phyloP scores from a whole-genome alignment of 2,329 filamentous ascomycete genomes.

The Grosmannia clavigera region DNA sequence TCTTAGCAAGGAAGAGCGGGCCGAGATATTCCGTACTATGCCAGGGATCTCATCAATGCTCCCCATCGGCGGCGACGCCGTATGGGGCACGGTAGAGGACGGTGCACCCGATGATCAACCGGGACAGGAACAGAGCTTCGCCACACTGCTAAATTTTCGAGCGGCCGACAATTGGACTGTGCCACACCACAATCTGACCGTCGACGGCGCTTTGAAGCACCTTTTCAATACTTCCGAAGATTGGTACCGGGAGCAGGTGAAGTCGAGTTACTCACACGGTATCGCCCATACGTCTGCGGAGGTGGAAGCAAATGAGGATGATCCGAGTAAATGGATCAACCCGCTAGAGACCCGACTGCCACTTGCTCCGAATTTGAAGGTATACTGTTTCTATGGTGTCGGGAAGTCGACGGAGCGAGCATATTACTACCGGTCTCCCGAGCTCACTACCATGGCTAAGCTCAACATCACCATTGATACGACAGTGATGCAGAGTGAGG shows the following conservation, averaged over 20 bases:
- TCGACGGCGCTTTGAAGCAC: constrained; percentile 64
- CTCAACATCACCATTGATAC: constrained; percentile 68
- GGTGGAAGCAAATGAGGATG: constrained; percentile 70
- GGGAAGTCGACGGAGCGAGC: constrained; percentile 87
- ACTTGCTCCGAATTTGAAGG: constrained; percentile 76
- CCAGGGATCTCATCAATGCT: constrained; percentile 95
- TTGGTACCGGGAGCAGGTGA: constrained; percentile 71
- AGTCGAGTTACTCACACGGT: constrained; percentile 72
- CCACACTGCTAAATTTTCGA: constrained; percentile 76
- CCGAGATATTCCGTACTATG: constrained; percentile 93
- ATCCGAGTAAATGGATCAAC: constrained; percentile 82
- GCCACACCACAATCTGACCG: constrained; percentile 65
- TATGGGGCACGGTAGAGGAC: constrained; percentile 75
- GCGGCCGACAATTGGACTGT: constrained; percentile 49
- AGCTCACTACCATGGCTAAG: constrained; percentile 50
- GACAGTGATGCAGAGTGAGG: constrained; percentile 39
- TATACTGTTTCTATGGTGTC: constrained; percentile 95
- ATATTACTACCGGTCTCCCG: constrained; percentile 73
- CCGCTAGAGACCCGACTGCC: constrained; percentile 82
- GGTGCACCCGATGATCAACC: constrained; percentile 81
- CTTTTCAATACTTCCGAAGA: constrained; percentile 65
- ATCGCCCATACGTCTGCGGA: constrained; percentile 68
- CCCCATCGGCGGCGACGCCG: constrained; percentile 78
- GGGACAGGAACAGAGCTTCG: constrained; percentile 61
- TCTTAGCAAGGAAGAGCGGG: constrained; percentile 76